These are phyloP conservation scores for Quercus phellos DNA, from an alignment of 331 rosid species.

Conservation along the genomic window DNA sequence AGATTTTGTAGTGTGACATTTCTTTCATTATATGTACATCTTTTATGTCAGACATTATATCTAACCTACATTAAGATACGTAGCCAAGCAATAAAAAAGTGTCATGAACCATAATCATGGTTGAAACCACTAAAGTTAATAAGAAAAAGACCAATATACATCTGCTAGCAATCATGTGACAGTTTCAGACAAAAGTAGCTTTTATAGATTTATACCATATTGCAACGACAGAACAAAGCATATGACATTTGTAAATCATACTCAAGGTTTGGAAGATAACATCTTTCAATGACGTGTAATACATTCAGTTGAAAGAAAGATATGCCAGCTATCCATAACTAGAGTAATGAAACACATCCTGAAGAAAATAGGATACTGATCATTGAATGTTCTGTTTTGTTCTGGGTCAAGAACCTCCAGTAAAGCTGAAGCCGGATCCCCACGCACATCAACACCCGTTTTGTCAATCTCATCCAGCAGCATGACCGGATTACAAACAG, in stretches of 20 bases:
- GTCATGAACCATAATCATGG: background rate
- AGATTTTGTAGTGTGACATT: background rate
- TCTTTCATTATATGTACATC: background rate
- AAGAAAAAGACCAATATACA: background rate
- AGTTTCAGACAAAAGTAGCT: background rate
- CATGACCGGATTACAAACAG: constrained; percentile 94
- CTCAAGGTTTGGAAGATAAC: background rate
- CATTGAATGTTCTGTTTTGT: constrained; percentile 87
- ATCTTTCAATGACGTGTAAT: background rate
- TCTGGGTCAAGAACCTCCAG: constrained; percentile 99
- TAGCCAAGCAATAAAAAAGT: background rate
- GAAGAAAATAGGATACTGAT: constrained; percentile 84
- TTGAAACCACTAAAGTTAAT: background rate
- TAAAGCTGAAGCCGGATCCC: constrained; percentile 98
- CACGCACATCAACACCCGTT: constrained; percentile 95
- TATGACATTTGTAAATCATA: background rate
- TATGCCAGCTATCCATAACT: background rate
- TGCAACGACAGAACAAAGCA: background rate
- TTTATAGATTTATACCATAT: background rate
- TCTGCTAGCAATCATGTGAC: background rate
- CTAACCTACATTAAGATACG: background rate
- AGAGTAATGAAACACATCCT: background rate
- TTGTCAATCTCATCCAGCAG: constrained; percentile 96
- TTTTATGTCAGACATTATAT: background rate
- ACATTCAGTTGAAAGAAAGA: background rate